These are phyloP conservation scores for Lepidium africanum DNA, from an alignment of 345 rosid species.

Conservation along the genomic window DNA sequence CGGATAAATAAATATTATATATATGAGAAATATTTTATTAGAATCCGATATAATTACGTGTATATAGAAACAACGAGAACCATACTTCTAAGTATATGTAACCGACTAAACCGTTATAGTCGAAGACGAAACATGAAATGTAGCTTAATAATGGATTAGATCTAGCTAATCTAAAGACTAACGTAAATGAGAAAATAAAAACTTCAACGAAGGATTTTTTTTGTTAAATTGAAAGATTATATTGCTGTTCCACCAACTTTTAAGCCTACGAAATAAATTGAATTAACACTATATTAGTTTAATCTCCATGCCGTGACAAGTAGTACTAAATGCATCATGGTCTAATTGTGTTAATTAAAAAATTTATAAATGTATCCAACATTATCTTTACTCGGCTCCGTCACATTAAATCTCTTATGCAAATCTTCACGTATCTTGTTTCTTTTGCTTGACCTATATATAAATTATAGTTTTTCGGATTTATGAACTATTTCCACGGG, in stretches of 20 bases:
- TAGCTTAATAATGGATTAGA: neutral
- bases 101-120: neutral
- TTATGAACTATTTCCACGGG: too few species aligned
- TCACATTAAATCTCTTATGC: neutral
- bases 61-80: neutral
- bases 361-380: neutral
- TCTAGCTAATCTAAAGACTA: too few species aligned
- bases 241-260: neutral
- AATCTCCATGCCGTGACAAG: neutral
- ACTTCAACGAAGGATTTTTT: neutral
- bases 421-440: conserved; percentile 18
- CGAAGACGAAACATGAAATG: neutral
- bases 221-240: neutral
- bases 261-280: neutral
- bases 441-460: neutral
- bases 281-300: neutral
- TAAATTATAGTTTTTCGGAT: neutral
- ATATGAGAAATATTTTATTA: neutral
- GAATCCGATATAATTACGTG: neutral
- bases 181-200: too few species aligned
- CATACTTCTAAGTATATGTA: conserved; percentile 17
- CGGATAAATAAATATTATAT: neutral
- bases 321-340: conserved; percentile 1
- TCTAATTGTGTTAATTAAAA: neutral
- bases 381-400: neutral